Percentiles rank a stretch among this genome's conserved stretches.
These are phyloP conservation scores for Dryas drummondii DNA, from an alignment of 306 rosid species.

Conservation along the genomic window DNA sequence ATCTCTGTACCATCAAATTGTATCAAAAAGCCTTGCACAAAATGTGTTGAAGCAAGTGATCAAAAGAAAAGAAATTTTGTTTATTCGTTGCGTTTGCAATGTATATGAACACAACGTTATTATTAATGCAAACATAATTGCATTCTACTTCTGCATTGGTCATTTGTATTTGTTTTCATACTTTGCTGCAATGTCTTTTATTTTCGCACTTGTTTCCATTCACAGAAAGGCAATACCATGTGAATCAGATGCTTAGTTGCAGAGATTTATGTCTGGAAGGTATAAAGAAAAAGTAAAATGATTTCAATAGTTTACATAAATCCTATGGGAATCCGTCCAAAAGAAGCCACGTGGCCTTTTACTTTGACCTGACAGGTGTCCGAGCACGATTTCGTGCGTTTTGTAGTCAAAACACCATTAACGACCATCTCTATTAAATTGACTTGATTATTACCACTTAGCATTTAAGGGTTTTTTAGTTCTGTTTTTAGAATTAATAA, in stretches of 20 bases:
- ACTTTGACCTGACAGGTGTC: neutral
- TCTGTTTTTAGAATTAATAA: too few species aligned
- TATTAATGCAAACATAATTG: neutral
- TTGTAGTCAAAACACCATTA: neutral
- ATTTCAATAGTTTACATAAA: too few species aligned
- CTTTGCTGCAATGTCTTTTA: too few species aligned
- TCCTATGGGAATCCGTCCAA: neutral
- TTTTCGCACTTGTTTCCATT: too few species aligned
- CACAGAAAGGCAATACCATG: too few species aligned
- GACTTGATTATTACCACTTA: neutral
- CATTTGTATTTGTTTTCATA: too few species aligned
- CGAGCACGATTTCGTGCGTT: too few species aligned
- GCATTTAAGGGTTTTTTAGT: too few species aligned
- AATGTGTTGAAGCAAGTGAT: constrained; percentile 13
- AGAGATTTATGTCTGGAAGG: too few species aligned
- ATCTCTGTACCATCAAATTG: neutral
- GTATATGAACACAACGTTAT: constrained; percentile 1
- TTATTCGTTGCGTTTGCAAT: neutral
- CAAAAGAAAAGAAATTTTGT: neutral
- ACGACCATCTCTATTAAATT: neutral
- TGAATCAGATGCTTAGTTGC: too few species aligned
- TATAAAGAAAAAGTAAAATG: too few species aligned
- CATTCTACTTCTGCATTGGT: neutral
- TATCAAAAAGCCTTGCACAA: constrained; percentile 16
- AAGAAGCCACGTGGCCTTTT: neutral